These are phyloP conservation scores for Tolypocladium capitatum DNA, from an alignment of 2,329 filamentous ascomycete species.

Conservation along the genomic window DNA sequence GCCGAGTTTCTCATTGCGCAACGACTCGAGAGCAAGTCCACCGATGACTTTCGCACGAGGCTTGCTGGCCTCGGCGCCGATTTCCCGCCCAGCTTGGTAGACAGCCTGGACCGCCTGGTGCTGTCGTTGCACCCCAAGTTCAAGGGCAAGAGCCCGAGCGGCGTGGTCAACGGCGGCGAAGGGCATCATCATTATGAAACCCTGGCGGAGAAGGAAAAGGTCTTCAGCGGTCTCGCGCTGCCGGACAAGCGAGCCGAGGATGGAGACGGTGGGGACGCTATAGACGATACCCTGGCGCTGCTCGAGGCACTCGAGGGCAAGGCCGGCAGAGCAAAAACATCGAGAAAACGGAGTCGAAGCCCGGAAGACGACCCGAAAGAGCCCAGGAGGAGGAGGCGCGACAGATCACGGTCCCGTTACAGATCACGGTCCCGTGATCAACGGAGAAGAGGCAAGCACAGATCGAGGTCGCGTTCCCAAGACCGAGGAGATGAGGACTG, in stretches of 20 bases:
- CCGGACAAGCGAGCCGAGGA: slow-evolving; percentile 53
- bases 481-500: slow-evolving; percentile 32
- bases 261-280: slow-evolving; percentile 42
- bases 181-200: slow-evolving; percentile 27
- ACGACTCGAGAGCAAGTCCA: slow-evolving; percentile 58
- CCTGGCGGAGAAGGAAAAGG: slow-evolving; percentile 60
- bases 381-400: slow-evolving; percentile 26
- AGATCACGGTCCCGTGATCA: slow-evolving; percentile 30
- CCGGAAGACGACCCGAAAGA: slow-evolving; percentile 34
- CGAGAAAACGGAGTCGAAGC: slow-evolving; percentile 47
- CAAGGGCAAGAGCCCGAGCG: slow-evolving; percentile 41
- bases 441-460: slow-evolving; percentile 18
- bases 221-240: slow-evolving; percentile 84
- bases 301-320: slow-evolving; percentile 75
- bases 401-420: slow-evolving; percentile 27
- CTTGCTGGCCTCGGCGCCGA: slow-evolving; percentile 66
- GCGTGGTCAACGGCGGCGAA: slow-evolving; percentile 23
- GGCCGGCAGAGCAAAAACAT: slow-evolving; percentile 32
- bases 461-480: slow-evolving; percentile 25
- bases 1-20: slow-evolving; percentile 94
- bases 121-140: slow-evolving; percentile 84
- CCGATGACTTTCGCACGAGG: slow-evolving; percentile 62
- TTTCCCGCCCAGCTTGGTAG: slow-evolving; percentile 74
- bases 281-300: slow-evolving; percentile 87
- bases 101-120: slow-evolving; percentile 83